A percentile compares a stretch with the other conserved stretches of the same genome.
phyloP scores from a whole-genome alignment of 2,329 filamentous ascomycete species.

The Byssothecium circinans region DNA sequence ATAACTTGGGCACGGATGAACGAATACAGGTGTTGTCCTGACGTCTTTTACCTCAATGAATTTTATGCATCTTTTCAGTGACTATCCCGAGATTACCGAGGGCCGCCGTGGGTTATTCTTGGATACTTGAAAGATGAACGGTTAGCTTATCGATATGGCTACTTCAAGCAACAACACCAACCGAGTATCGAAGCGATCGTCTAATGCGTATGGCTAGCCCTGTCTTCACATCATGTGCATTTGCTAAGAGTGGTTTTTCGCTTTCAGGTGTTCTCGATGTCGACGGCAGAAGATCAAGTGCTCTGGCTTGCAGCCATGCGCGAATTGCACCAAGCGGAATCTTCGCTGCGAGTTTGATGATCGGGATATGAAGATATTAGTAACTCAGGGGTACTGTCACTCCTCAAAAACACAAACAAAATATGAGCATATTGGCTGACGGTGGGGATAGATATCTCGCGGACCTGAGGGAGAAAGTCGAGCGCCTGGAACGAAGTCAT shows the following conservation, averaged over 20 bases:
- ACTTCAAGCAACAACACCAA: constrained; percentile 25
- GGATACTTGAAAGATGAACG: background rate
- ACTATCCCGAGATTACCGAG: background rate
- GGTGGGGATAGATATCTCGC: constrained; percentile 24
- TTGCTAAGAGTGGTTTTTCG: background rate
- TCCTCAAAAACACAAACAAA: background rate
- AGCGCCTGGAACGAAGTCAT: constrained; percentile 17
- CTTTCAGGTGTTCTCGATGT: constrained; percentile 28
- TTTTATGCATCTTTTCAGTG: background rate
- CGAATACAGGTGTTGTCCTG: background rate
- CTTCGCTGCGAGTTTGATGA: constrained; percentile 33
- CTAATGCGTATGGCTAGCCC: constrained; percentile 19
- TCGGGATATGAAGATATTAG: constrained; percentile 36
- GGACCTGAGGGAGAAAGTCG: constrained; percentile 27
- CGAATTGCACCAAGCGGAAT: constrained; percentile 30
- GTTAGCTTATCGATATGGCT: constrained; percentile 14
- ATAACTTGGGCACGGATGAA: background rate
- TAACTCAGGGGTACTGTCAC: constrained; percentile 27
- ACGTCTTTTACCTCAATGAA: background rate
- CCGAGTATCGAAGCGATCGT: constrained; percentile 29
- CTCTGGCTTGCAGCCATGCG: constrained; percentile 34
- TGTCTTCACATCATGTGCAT: background rate
- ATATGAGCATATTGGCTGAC: background rate
- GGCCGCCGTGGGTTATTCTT: background rate
- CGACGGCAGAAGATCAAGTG: constrained; percentile 38